Percentiles rank a stretch among this genome's conserved stretches.
phyloP scores from a whole-genome alignment of 2,329 filamentous ascomycete genomes.

The Trichoderma sp. region DNA sequence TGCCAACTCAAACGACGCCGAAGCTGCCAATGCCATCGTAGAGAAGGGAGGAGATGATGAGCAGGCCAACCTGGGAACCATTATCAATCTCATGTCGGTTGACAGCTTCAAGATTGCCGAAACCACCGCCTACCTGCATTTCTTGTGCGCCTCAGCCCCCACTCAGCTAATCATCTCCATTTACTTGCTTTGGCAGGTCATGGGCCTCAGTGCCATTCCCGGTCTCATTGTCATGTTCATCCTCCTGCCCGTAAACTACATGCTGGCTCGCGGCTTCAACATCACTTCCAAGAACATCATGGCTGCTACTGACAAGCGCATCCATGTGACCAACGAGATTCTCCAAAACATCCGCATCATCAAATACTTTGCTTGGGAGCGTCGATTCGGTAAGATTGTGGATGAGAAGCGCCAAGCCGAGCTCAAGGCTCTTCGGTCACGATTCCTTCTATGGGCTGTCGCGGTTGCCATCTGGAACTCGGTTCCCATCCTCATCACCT shows the following conservation, averaged over 20 bases:
- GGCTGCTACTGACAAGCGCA: conserved; percentile 89
- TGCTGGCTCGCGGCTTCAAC: conserved; percentile 80
- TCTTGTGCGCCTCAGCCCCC: conserved; percentile 87
- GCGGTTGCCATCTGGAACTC: conserved; percentile 97
- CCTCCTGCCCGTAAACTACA: conserved; percentile 85
- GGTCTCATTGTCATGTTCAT: conserved; percentile 87
- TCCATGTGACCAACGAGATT: conserved; percentile 94
- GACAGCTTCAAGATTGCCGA: conserved; percentile 99
- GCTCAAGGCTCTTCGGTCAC: conserved; percentile 70
- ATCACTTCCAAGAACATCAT: conserved; percentile 87
- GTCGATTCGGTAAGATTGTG: conserved; percentile 80
- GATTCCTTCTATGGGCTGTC: conserved; percentile 87
- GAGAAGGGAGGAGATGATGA: conserved; percentile 50
- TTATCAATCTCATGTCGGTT: conserved; percentile 99
- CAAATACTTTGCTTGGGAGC: conserved; percentile 99
- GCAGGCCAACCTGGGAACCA: conserved; percentile 92
- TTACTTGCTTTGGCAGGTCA: conserved; percentile 78
- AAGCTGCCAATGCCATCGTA: conserved; percentile 35
- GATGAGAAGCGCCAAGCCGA: conserved; percentile 83
- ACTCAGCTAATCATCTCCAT: conserved; percentile 83
- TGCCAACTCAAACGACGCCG: conserved; percentile 32
- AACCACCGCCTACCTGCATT: conserved; percentile 91
- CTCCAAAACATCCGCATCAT: conserved; percentile 97
- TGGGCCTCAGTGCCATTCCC: conserved; percentile 90
- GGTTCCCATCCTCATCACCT: conserved; percentile 90